phyloP scores from a whole-genome alignment of 306 rosid genomes.

The Casuarina cunninghamiana region DNA sequence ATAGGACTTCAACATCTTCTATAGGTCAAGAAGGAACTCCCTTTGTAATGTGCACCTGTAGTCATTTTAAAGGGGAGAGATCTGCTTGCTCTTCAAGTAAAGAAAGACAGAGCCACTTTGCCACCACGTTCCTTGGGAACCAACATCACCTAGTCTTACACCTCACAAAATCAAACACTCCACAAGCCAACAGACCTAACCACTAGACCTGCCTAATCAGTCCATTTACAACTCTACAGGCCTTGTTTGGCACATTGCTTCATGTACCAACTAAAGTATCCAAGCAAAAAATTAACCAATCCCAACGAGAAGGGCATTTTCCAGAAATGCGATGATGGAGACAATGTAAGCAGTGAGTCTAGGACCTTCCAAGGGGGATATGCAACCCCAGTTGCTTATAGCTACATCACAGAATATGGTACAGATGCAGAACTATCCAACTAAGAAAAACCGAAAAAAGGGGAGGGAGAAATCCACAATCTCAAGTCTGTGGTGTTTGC shows the following conservation, averaged over 20 bases:
- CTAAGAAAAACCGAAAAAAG: neutral
- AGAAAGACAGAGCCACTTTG: neutral
- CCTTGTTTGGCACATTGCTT: neutral
- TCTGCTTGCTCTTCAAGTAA: neutral
- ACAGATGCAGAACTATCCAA: constrained; percentile 10
- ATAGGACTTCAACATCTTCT: neutral
- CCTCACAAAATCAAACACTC: neutral
- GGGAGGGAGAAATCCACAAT: neutral
- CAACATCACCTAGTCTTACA: neutral
- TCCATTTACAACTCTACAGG: constrained; percentile 4
- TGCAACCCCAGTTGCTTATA: constrained; percentile 11
- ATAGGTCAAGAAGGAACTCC: neutral
- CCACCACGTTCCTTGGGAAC: neutral
- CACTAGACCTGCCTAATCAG: neutral
- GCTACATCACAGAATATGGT: constrained; percentile 1
- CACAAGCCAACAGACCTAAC: neutral
- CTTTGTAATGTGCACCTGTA: neutral
- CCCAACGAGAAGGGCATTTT: constrained; percentile 4
- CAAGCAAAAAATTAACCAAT: constrained; percentile 1
- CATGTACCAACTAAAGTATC: constrained; percentile 3
- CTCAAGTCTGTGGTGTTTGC: neutral
- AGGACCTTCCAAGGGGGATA: constrained; percentile 5
- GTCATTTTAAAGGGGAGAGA: neutral
- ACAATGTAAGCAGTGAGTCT: constrained; percentile 13
- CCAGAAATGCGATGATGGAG: neutral